Percentiles rank a stretch among this genome's conserved stretches.
Evolutionary conservation across 768 basidiomycete species (phyloP).

Genomic region (Naganishia friedmannii): DNA sequence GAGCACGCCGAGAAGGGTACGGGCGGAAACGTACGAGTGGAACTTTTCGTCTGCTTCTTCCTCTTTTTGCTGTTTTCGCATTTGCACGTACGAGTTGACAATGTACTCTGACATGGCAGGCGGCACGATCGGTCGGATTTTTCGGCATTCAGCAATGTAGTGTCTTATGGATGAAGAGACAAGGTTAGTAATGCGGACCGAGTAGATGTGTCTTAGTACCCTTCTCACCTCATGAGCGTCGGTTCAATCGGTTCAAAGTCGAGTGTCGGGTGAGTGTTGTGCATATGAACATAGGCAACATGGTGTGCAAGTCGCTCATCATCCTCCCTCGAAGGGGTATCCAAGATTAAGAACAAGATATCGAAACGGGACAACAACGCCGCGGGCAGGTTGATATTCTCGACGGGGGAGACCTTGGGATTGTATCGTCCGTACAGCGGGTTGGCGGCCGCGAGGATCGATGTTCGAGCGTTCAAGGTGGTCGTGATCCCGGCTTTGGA

Average conservation of each 20-base stretch:
- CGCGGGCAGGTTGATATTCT: constrained; percentile 98
- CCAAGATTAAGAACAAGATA: constrained; percentile 89
- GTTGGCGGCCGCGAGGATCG: constrained; percentile 86
- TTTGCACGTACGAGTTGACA: constrained; percentile 89
- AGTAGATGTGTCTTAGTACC: background rate
- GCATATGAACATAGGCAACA: constrained; percentile 97
- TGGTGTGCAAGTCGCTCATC: constrained; percentile 95
- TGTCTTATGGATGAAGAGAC: constrained; percentile 61
- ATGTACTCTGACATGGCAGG: constrained; percentile 84
- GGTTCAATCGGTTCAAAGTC: constrained; percentile 76
- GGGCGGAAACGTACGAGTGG: constrained; percentile 91
- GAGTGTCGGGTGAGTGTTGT: constrained; percentile 80
- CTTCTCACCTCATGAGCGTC: constrained; percentile 72
- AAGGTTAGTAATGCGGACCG: constrained; percentile 24
- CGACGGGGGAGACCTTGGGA: constrained; percentile 92
- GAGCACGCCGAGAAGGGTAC: constrained; percentile 89
- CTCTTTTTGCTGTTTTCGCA: constrained; percentile 88
- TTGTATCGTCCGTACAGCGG: constrained; percentile 98
- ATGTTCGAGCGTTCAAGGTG: constrained; percentile 58
- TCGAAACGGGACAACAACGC: constrained; percentile 95
- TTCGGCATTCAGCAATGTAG: constrained; percentile 88
- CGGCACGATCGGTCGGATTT: constrained; percentile 84
- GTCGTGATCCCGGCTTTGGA: constrained; percentile 61
- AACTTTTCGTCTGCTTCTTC: constrained; percentile 82
- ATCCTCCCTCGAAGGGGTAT: constrained; percentile 89